These are phyloP conservation scores for Yamadazyma laniorum DNA, from an alignment of 805 yeast species.

Conservation along the genomic window DNA sequence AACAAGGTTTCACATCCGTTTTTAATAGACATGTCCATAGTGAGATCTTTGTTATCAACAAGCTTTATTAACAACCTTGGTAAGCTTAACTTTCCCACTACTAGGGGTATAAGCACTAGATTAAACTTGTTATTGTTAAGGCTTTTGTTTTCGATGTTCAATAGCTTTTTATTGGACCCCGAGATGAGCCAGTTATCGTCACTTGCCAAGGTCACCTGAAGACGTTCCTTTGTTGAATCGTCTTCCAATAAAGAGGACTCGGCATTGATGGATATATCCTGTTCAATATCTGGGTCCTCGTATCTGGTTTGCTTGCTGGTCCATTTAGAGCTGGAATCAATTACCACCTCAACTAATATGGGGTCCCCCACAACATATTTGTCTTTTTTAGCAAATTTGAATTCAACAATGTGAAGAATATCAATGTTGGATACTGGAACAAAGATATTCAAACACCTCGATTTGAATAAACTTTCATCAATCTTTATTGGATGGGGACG, in stretches of 20 bases:
- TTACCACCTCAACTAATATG: slow-evolving; percentile 41
- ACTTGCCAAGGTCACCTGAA: slow-evolving; percentile 47
- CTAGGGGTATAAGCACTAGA: slow-evolving; percentile 66
- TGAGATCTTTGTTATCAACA: slow-evolving; percentile 46
- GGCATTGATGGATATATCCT: slow-evolving; percentile 19
- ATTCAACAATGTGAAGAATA: slow-evolving; percentile 58
- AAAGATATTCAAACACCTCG: slow-evolving; percentile 25
- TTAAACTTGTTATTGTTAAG: slow-evolving; percentile 20
- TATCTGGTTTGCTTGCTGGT: slow-evolving; percentile 12
- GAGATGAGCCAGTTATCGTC: slow-evolving; percentile 79
- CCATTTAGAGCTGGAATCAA: slow-evolving; percentile 51
- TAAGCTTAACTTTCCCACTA: slow-evolving; percentile 65
- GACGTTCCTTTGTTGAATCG: slow-evolving; percentile 21
- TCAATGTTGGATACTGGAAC: slow-evolving; percentile 65
- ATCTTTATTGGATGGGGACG: neutral
- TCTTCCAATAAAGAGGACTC: slow-evolving; percentile 21
- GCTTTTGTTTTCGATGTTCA: slow-evolving; percentile 32
- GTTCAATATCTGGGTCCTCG: slow-evolving; percentile 1
- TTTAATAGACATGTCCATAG: slow-evolving; percentile 60
- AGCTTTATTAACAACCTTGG: slow-evolving; percentile 55
- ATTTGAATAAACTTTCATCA: neutral
- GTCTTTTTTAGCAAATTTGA: slow-evolving; percentile 34
- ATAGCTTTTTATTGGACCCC: slow-evolving; percentile 60
- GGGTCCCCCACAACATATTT: slow-evolving; percentile 65
- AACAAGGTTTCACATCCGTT: slow-evolving; percentile 68